Conservation (phyloP, 208 protist species). For the Spongospora subterranea region DNA sequence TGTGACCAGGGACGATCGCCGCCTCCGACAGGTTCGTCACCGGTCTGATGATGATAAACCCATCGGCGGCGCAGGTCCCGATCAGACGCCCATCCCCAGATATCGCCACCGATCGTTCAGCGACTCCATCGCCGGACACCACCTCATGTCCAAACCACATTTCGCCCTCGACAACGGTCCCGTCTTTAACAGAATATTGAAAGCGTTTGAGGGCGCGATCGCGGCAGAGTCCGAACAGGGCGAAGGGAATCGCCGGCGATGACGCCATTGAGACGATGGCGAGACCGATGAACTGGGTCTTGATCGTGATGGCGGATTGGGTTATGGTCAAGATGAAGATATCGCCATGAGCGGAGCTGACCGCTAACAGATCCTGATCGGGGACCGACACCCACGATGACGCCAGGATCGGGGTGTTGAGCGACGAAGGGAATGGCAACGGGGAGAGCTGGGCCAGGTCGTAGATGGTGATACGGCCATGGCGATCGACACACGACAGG, state of each 20-base stretch:
- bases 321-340: background rate
- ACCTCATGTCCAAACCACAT: conserved; percentile 13
- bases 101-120: background rate
- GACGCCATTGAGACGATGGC: background rate
- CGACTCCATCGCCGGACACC: background rate
- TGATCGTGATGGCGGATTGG: background rate
- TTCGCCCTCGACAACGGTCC: background rate
- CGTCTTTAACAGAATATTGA: background rate
- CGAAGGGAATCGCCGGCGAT: background rate
- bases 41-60: background rate
- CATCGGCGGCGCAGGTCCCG: background rate
- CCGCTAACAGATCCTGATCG: too few species aligned
- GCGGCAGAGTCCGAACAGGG: background rate
- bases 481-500: background rate
- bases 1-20: background rate
- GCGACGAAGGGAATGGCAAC: too few species aligned
- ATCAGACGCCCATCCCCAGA: background rate
- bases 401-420: too few species aligned
- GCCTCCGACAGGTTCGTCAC: background rate
- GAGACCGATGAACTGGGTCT: conserved; percentile 22
- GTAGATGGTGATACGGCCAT: too few species aligned
- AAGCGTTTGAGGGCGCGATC: conserved; percentile 34
- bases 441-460: too few species aligned
- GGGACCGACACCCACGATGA: too few species aligned
- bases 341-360: background rate